Base-by-base conservation (phyloP, 2,329 filamentous ascomycete genomes). In the Penicillium palitans region DNA sequence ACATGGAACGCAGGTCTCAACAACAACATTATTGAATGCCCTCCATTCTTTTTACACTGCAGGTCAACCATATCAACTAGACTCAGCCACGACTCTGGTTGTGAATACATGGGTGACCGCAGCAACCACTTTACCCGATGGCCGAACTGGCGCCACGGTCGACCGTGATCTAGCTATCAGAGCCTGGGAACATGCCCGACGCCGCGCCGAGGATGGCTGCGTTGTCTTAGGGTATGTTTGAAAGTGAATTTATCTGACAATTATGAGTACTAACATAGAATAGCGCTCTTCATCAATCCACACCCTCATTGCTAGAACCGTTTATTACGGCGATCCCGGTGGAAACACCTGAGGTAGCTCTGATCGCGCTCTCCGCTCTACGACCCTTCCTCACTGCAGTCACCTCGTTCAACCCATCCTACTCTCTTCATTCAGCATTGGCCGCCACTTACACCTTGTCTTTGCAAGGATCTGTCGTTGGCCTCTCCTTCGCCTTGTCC, bases 61-160 rank as follows among this genome's bases (percentile, higher is more conserved):
- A 3, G 87, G 87, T 31, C 87, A 91, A 70, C 86, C 93, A n/a
- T 95, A 96, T 74, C 83, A 84, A 61, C 84, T 99, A 46, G 95
- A 99, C 76, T 88, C 92, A 48, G 91, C 91, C 66, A 95, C 93
- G 37, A 96, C 91, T 73, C 76, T 98, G 40, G 93, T 95, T 0
- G 91, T 98, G 65, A 98, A 98, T 78, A 97, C 92, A 57, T 97
- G 93, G 93, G 83, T 95, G 53, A 96, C 91, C 4, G 90, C 91
- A 19, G 83, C 86, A 29, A 90, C 90, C 65, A 79, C 84, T 25
- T 86, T 88, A 40, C 82, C 85, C 3, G 85, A 91, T 68, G 90
- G 89, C 39, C 82, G 84, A 56, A 80, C 82, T 47, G 90, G 90
- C 52, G 90, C 90, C 54, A 92, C 90, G 8, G 85, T 98, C 42